Base-by-base conservation (phyloP, 768 basidiomycete species). In the Lactarius indigo region DNA sequence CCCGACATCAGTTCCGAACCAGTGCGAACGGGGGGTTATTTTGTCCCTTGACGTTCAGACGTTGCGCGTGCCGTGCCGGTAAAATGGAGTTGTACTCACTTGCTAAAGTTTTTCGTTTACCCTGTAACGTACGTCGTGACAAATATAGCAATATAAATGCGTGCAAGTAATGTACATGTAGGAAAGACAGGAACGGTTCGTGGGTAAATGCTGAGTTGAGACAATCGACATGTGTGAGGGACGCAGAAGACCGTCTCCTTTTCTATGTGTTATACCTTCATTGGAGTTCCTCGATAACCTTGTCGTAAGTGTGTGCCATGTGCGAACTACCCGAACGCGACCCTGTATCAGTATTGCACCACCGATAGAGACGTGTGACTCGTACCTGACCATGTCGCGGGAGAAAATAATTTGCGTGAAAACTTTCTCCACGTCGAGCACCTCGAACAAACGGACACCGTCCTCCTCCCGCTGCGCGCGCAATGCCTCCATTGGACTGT, bases 331-430 rank as follows among this genome's bases (percentile, higher is more conserved):
- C 65, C 39, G 23, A 39, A 12, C n/a, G 10, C 39, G 41, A 28
- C 37, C 39, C 57, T 10, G 26, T 26, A 47, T 64, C 42, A 64
- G 50, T 50, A 64, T 20, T 35, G 47, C 12, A n/a, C 52, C 33
- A 52, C 28, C 50, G 58, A 68, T 9, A 26, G 30, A 31, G n/a
- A 30, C 17, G 28, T 47, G 18, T 18, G 18, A 28, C 12, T 78
- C 83, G 41, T 69, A 88, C 90, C 85, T 87, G 67, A 94, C 79
- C 92, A 94, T 94, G 73, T 91, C 88, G 74, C 82, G 82, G 39
- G 91, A 85, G 76, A 94, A 94, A 7, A 92, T 84, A 64, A 94
- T 85, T 76, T 94, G 91, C 18, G 82, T 83, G 73, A 93, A 94
- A 56, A 91, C 89, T 70, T 84, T 82, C 76, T 92, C 87, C 17